Evolutionary conservation across 1,284 basidiomycete genomes (phyloP).

Genomic region (Ustilago cynodontis): DNA sequence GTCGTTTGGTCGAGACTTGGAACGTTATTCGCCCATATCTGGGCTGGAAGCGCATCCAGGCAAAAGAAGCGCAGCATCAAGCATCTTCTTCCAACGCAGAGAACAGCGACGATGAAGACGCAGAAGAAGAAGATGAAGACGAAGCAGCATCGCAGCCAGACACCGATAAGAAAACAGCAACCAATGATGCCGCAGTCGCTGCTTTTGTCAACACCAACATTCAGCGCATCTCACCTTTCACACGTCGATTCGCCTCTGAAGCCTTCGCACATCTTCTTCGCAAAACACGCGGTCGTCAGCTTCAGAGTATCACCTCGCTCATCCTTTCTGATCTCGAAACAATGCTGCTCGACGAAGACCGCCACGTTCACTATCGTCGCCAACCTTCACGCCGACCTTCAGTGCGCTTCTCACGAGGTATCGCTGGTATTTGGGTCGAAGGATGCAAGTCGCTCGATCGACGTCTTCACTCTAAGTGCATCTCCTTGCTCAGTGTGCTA

Average conservation of each 20-base stretch:
- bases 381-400: conserved; percentile 37
- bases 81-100: conserved; percentile 1
- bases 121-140: conserved; percentile 17
- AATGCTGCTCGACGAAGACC: conserved; percentile 51
- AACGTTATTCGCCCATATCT: conserved; percentile 57
- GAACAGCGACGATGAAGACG: conserved; percentile 24
- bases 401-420: conserved; percentile 54
- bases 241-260: conserved; percentile 66
- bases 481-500: conserved; percentile 45
- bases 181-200: background rate
- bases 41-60: conserved; percentile 46
- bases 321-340: conserved; percentile 56
- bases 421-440: conserved; percentile 66
- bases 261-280: conserved; percentile 67
- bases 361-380: conserved; percentile 21
- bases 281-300: conserved; percentile 56
- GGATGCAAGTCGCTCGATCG: conserved; percentile 64
- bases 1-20: conserved; percentile 55
- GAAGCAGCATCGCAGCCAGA: conserved; percentile 4
- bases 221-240: conserved; percentile 56
- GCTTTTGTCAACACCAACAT: conserved; percentile 36
- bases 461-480: conserved; percentile 55
- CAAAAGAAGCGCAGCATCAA: conserved; percentile 11
- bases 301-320: conserved; percentile 44
- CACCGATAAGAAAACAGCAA: background rate